These are phyloP conservation scores for Porcisia hertigi DNA, from an alignment of 208 protist species.

Conservation along the genomic window DNA sequence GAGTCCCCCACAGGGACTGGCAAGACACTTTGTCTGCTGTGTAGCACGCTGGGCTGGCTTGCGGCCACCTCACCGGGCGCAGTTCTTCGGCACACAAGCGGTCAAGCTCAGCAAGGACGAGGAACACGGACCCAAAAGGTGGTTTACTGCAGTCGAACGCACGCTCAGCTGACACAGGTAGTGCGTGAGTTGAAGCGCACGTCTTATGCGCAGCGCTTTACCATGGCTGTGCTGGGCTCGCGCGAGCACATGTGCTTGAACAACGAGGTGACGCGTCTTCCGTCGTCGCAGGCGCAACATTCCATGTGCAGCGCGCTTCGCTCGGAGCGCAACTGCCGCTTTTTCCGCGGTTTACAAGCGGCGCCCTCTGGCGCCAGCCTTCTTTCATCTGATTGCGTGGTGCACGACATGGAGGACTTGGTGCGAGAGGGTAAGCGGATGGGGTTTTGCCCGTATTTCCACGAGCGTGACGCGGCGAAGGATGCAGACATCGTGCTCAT, in stretches of 20 bases:
- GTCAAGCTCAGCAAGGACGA: not conserved
- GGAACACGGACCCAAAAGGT: slow-evolving; percentile 42
- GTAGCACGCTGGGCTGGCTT: slow-evolving; percentile 93
- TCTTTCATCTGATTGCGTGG: slow-evolving; percentile 28
- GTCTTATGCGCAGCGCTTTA: slow-evolving; percentile 67
- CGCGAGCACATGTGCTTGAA: slow-evolving; percentile 98
- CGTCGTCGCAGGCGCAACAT: slow-evolving; percentile 66
- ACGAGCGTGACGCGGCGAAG: slow-evolving; percentile 76
- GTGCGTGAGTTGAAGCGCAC: slow-evolving; percentile 96
- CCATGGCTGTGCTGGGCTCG: slow-evolving; percentile 93
- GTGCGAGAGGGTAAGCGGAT: slow-evolving; percentile 59
- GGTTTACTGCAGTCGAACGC: slow-evolving; percentile 97
- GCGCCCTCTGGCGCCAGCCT: slow-evolving; percentile 18
- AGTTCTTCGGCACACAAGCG: slow-evolving; percentile 5
- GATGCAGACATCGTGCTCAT: slow-evolving; percentile 96
- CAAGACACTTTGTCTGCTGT: slow-evolving; percentile 98
- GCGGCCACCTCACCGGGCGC: slow-evolving; percentile 7
- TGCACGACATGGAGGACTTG: slow-evolving; percentile 96
- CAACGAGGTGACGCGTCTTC: slow-evolving; percentile 69
- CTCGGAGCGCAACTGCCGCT: slow-evolving; percentile 74
- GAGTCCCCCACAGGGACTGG: slow-evolving; percentile 98
- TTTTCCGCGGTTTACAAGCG: slow-evolving; percentile 57
- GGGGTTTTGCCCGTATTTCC: slow-evolving; percentile 96
- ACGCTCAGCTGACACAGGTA: slow-evolving; percentile 98
- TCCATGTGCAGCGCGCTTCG: slow-evolving; percentile 71